Base-by-base conservation (phyloP, 2,329 filamentous ascomycete genomes). In the Amauroascus niger region DNA sequence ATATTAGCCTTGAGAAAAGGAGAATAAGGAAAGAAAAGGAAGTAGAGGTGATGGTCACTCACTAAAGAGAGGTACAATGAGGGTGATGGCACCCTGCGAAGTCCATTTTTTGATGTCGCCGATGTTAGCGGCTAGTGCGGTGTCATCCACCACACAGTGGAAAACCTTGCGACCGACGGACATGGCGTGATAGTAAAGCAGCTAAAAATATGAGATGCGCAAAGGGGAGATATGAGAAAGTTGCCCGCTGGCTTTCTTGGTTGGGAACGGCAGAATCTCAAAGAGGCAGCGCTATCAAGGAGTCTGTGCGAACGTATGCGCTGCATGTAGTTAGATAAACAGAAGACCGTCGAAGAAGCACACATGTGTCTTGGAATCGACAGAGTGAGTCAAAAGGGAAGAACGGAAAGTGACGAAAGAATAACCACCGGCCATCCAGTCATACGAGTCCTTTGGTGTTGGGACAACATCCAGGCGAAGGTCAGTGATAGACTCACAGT, bases 41-140 rank as follows among this genome's bases (percentile, higher is more conserved):
- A 5, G 26, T 47, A 39, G n/a, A 18, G 6, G 35, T 30, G 18
- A 9, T 2, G 7, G 24, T n/a, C 62, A n/a, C 67, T 57, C 69
- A 78, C 75, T 77, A 65, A 76, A 76, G 33, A 77, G 68, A 53
- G 76, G 76, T 53, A 78, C 73, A 52, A 76, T 70, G 37, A 78
- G 69, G 56, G 70, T 74, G 51, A 78, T 71, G 35, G 70, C 68
- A 30, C 74, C 74, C 53, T 74, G 71, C 24, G 71, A 68, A 48
- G 75, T 73, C 73, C 75, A 77, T 63, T 69, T 70, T 64, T 77
- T 77, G 56, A 78, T 74, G 61, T 77, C 75, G 54, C 72, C 73
- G 58, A 78, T 74, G 56, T 74, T 76, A 49, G 74, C 73, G 45
- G 73, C 75, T 53, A 78, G 63, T 46, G 74, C 74, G 49, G 74